Evolutionary conservation across 2,329 filamentous ascomycete genomes (phyloP).

Genomic region (Septoria petroselini): DNA sequence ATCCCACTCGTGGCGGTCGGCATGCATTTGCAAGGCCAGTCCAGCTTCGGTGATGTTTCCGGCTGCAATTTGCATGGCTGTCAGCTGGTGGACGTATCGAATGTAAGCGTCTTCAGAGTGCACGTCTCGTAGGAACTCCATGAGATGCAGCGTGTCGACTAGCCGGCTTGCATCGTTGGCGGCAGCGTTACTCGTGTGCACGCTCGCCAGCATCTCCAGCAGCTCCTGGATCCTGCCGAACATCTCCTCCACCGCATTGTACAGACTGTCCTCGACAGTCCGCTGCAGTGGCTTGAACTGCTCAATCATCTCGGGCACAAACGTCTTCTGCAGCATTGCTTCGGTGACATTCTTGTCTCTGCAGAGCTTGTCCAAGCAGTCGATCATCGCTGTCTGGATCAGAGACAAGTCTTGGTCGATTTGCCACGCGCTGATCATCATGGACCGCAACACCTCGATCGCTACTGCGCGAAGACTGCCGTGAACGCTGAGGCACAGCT

Average conservation of each 20-base stretch:
- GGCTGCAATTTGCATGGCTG: conserved; percentile 69
- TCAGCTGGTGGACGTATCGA: conserved; percentile 89
- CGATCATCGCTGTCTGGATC: conserved; percentile 94
- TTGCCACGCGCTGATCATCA: conserved; percentile 98
- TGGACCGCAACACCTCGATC: conserved; percentile 89
- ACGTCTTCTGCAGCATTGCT: conserved; percentile 86
- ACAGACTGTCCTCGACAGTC: conserved; percentile 68
- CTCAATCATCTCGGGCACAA: conserved; percentile 78
- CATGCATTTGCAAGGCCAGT: conserved; percentile 82
- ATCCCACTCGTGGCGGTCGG: conserved; percentile 91
- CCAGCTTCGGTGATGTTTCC: conserved; percentile 84
- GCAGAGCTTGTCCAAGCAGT: conserved; percentile 85
- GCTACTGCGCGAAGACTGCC: conserved; percentile 85
- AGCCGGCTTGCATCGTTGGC: conserved; percentile 69
- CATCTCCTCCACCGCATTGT: conserved; percentile 71
- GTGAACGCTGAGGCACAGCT: conserved; percentile 91
- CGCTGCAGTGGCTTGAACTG: conserved; percentile 71
- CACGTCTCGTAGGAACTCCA: conserved; percentile 97
- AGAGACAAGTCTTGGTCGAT: conserved; percentile 86
- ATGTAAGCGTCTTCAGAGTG: conserved; percentile 96
- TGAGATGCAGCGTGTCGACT: conserved; percentile 82
- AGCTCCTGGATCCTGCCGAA: conserved; percentile 86
- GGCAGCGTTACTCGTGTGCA: conserved; percentile 71
- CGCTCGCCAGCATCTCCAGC: conserved; percentile 82
- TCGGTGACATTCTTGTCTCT: conserved; percentile 76